phyloP scores from a whole-genome alignment of 208 protist species.

The Trypanosoma scelopori region DNA sequence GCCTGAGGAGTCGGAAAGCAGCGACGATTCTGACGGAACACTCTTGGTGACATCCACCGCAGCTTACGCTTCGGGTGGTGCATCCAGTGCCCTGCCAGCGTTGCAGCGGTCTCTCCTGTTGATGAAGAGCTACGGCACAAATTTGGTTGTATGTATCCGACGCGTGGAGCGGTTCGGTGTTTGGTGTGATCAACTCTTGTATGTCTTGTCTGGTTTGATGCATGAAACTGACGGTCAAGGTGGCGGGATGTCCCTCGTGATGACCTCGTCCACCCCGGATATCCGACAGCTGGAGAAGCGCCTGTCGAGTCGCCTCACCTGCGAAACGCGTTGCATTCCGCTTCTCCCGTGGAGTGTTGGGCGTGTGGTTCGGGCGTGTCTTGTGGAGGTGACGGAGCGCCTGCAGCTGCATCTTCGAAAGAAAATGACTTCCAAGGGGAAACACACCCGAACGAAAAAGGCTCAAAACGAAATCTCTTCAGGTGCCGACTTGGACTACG shows the following conservation, averaged over 20 bases:
- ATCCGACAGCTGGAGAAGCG: slow-evolving; percentile 81
- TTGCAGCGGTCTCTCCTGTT: slow-evolving; percentile 74
- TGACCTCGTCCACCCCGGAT: slow-evolving; percentile 69
- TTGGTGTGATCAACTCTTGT: slow-evolving; percentile 82
- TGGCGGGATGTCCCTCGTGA: slow-evolving; percentile 65
- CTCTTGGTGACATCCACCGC: slow-evolving; percentile 63
- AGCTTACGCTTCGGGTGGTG: slow-evolving; percentile 51
- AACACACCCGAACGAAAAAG: neutral
- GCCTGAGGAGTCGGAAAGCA: slow-evolving; percentile 2
- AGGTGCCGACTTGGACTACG: neutral
- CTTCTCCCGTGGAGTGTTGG: slow-evolving; percentile 64
- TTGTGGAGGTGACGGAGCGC: slow-evolving; percentile 39
- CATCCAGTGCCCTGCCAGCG: slow-evolving; percentile 63
- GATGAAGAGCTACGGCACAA: slow-evolving; percentile 61
- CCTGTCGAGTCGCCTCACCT: slow-evolving; percentile 80
- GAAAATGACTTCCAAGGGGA: neutral
- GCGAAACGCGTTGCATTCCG: slow-evolving; percentile 73
- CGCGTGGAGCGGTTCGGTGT: slow-evolving; percentile 76
- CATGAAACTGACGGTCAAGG: slow-evolving; percentile 64
- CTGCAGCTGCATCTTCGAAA: slow-evolving; percentile 19
- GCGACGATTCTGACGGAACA: slow-evolving; percentile 19
- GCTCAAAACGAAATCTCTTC: slow-evolving; percentile 4
- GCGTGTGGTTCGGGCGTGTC: slow-evolving; percentile 47
- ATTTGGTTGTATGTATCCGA: slow-evolving; percentile 72
- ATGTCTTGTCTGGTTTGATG: slow-evolving; percentile 85